Base-by-base conservation (phyloP, 2,329 filamentous ascomycete species). In the Fusarium luffae region DNA sequence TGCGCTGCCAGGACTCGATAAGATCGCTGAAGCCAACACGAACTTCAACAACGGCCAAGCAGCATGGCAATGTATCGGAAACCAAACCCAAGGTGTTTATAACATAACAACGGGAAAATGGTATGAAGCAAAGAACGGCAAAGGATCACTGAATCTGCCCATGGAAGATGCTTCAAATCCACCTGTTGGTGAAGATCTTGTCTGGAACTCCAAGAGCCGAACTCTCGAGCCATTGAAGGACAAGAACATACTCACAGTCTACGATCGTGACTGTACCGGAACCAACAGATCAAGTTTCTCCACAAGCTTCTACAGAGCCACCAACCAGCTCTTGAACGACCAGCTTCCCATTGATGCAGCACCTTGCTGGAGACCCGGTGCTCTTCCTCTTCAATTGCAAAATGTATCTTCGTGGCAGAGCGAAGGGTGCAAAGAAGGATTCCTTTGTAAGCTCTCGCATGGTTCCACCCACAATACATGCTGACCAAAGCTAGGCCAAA, bases 21-120 rank as follows among this genome's bases (percentile, higher is more conserved):
- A 49, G 12, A 16, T 55, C 68, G 23, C 56, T 63, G 13, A 72
- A 56, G 52, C 34, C 18, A 52, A 51, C 13, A 13, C 23, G 14
- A 55, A 25, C 28, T 66, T 61, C 13, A 27, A 69, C 30, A 34
- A 56, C 14, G 54, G 59, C 8, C 51, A 69, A 27, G 71, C 74
- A 13, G 74, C 75, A n/a, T 84, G 82, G 82, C 81, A 82, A 62
- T 84, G 82, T 64, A 80, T 83, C 30, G 82, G 82, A 14, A 82
- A 83, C 61, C 82, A 83, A 65, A 82, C 80, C 0, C 72, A 82
- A 44, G 77, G 76, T 3, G 76, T 82, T 2, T 82, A 82, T 55
- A 65, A 61, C 4, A 74, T 74, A 19, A 80, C 70, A 21, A 77
- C 72, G 5, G 82, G 82, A 7, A 83, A 83, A 61, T 84, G 82